A percentile compares a stretch with the other conserved stretches of the same genome.
Evolutionary conservation across 1,284 basidiomycete species (phyloP).

Genomic region (Cryptococcus sp.): DNA sequence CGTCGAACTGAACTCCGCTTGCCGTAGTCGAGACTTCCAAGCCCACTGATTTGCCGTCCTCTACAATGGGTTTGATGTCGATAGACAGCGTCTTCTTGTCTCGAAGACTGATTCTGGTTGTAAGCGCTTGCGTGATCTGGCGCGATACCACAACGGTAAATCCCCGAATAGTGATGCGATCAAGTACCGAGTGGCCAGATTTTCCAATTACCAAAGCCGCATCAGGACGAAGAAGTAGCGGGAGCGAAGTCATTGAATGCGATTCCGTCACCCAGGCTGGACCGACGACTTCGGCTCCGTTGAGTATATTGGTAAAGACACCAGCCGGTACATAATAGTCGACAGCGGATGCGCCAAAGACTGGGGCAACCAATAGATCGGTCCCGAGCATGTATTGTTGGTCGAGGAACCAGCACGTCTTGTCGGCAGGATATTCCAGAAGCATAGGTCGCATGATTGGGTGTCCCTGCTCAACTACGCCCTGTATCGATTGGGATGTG

Average conservation of each 20-base stretch:
- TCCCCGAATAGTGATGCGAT: not conserved
- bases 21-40: not conserved
- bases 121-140: not conserved
- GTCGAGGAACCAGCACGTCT: constrained; percentile 60
- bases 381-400: constrained; percentile 63
- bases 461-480: constrained; percentile 45
- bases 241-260: constrained; percentile 42
- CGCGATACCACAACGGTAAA: not conserved
- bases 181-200: not conserved
- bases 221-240: constrained; percentile 59
- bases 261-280: constrained; percentile 19
- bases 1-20: not conserved
- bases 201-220: constrained; percentile 56
- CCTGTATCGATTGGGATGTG: constrained; percentile 6
- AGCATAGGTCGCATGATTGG: constrained; percentile 66
- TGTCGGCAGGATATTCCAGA: constrained; percentile 61
- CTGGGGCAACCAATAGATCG: constrained; percentile 63
- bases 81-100: not conserved
- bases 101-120: not conserved
- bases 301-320: constrained; percentile 57
- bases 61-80: not conserved
- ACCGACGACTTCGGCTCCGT: constrained; percentile 39
- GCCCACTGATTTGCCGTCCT: not conserved
- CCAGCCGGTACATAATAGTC: constrained; percentile 65
- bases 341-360: constrained; percentile 56